These are phyloP conservation scores for Penicillium herquei DNA, from an alignment of 495 filamentous ascomycete genomes.

Conservation along the genomic window DNA sequence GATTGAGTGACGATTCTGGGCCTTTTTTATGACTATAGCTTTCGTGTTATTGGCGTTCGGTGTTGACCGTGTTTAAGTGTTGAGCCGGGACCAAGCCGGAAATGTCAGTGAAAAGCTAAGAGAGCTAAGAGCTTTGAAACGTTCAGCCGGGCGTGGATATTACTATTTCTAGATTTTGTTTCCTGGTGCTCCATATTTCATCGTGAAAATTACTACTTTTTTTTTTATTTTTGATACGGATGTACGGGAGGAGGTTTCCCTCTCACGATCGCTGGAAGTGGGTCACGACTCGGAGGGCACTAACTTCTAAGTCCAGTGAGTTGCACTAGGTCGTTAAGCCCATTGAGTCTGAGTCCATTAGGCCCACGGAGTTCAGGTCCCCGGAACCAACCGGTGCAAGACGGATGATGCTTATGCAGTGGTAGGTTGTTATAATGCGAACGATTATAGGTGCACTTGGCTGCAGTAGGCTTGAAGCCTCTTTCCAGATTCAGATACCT, in stretches of 20 bases:
- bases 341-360: too few species aligned
- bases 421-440: conserved; percentile 2
- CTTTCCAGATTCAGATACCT: not conserved
- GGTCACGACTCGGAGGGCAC: too few species aligned
- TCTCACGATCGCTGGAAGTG: too few species aligned
- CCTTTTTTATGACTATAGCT: not conserved
- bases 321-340: not conserved
- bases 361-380: not conserved
- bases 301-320: not conserved
- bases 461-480: conserved; percentile 4
- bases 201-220: not conserved
- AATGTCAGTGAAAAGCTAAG: not conserved
- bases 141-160: not conserved
- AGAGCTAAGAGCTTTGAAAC: not conserved
- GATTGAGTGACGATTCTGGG: not conserved
- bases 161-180: not conserved
- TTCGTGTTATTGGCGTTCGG: not conserved
- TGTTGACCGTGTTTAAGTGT: not conserved
- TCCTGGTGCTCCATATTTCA: not conserved
- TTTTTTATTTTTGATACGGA: not conserved
- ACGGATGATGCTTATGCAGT: conserved; percentile 11
- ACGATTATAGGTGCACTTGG: conserved; percentile 10
- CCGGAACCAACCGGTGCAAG: conserved; percentile 3
- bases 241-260: not conserved
- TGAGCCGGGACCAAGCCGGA: not conserved